A percentile compares a stretch with the other conserved stretches of the same genome.
These are phyloP conservation scores for Dissoconium aciculare DNA, from an alignment of 2,329 filamentous ascomycete genomes.

Conservation along the genomic window DNA sequence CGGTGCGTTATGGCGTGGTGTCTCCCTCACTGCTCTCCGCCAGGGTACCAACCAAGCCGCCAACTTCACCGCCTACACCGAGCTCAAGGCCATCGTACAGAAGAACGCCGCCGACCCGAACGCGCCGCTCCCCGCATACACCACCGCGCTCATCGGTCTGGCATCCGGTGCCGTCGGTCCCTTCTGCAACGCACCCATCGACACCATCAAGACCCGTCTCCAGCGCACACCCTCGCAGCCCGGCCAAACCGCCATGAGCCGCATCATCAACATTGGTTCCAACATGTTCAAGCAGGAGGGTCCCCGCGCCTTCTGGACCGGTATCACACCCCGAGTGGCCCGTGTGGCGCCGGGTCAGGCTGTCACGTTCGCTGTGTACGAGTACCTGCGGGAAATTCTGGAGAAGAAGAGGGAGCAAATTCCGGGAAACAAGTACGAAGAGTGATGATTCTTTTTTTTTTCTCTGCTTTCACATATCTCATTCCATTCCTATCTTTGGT, in stretches of 20 bases:
- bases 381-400: slow-evolving; percentile 36
- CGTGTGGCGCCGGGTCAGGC: slow-evolving; percentile 91
- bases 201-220: slow-evolving; percentile 94
- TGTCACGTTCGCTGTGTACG: slow-evolving; percentile 49
- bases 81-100: slow-evolving; percentile 71
- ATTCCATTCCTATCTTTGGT: too few species aligned
- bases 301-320: slow-evolving; percentile 92
- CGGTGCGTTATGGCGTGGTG: slow-evolving; percentile 79
- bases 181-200: slow-evolving; percentile 90
- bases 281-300: slow-evolving; percentile 67
- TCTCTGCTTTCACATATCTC: too few species aligned
- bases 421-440: slow-evolving; percentile 35
- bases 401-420: slow-evolving; percentile 34
- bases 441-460: too few species aligned
- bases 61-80: slow-evolving; percentile 96
- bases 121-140: slow-evolving; percentile 61
- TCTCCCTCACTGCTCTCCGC: slow-evolving; percentile 78
- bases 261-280: slow-evolving; percentile 61
- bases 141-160: slow-evolving; percentile 81
- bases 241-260: slow-evolving; percentile 59
- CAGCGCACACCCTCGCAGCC: slow-evolving; percentile 76
- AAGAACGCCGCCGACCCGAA: slow-evolving; percentile 55
- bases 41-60: slow-evolving; percentile 96
- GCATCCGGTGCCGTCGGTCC: slow-evolving; percentile 91
- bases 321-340: slow-evolving; percentile 95